These are phyloP conservation scores for Amanita exitialis DNA, from an alignment of 768 basidiomycete species.

Conservation along the genomic window DNA sequence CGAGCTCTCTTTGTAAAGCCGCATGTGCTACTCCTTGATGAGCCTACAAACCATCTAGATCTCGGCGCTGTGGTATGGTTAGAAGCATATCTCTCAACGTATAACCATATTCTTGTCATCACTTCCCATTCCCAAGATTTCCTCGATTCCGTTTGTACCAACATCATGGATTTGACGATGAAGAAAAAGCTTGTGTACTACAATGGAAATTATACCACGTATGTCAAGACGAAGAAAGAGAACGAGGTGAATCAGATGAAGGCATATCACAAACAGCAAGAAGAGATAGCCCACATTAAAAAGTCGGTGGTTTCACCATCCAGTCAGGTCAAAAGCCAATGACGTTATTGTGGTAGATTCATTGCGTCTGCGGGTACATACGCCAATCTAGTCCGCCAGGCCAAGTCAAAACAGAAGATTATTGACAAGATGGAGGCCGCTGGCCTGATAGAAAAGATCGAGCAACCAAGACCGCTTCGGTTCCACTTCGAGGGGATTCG, in stretches of 20 bases:
- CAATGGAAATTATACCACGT: conserved; percentile 94
- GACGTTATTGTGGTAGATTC: conserved; percentile 43
- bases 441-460: conserved; percentile 89
- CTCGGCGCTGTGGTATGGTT: conserved; percentile 98
- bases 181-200: conserved; percentile 94
- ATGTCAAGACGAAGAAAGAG: conserved; percentile 90
- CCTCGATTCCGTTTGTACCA: conserved; percentile 96
- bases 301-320: conserved; percentile 42
- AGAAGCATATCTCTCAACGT: conserved; percentile 94
- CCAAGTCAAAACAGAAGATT: conserved; percentile 99
- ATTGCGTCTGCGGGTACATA: conserved; percentile 99
- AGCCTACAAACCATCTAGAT: conserved; percentile 90
- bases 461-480: conserved; percentile 57
- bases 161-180: conserved; percentile 91
- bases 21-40: conserved; percentile 89
- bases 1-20: conserved; percentile 95
- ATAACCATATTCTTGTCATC: conserved; percentile 97
- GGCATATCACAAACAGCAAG: conserved; percentile 97
- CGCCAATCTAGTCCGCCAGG: conserved; percentile 96
- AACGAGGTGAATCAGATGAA: conserved; percentile 99
- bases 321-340: not conserved
- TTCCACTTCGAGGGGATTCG: conserved; percentile 94
- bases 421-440: conserved; percentile 99
- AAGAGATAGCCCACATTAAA: conserved; percentile 97
- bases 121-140: conserved; percentile 99